phyloP scores from a whole-genome alignment of 208 protist genomes.

The Naegleria lovaniensis region DNA sequence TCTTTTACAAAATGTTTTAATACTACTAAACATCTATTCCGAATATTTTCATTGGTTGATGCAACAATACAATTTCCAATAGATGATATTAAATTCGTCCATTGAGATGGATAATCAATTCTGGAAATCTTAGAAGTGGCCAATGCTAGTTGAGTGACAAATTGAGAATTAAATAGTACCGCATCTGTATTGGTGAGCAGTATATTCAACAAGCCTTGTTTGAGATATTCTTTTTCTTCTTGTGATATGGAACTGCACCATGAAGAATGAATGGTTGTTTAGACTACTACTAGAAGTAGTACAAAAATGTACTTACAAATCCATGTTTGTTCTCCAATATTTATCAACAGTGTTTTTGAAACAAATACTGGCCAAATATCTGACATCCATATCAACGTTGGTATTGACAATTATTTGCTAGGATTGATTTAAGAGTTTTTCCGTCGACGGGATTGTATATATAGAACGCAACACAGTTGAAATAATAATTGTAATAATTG shows the following conservation, averaged over 20 bases:
- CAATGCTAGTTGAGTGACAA: not conserved
- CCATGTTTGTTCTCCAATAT: not conserved
- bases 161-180: not conserved
- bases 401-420: not conserved
- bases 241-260: not conserved
- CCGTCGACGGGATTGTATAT: too few relatives aligned
- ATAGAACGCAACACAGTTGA: too few relatives aligned
- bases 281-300: too few relatives aligned
- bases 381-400: not conserved
- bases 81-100: not conserved
- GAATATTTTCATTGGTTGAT: not conserved
- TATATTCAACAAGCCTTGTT: not conserved
- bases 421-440: too few relatives aligned
- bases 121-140: not conserved
- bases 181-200: not conserved
- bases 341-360: not conserved
- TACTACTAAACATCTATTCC: not conserved
- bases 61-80: not conserved
- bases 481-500: too few relatives aligned
- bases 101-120: conserved; percentile 12
- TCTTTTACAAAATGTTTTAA: conserved; percentile 9
- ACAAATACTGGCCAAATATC: conserved; percentile 6
- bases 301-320: not conserved
- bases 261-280: not conserved
- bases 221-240: not conserved